Evolutionary conservation across 257 asterid species (phyloP).

Genomic region (Solanum infundibuliforme): DNA sequence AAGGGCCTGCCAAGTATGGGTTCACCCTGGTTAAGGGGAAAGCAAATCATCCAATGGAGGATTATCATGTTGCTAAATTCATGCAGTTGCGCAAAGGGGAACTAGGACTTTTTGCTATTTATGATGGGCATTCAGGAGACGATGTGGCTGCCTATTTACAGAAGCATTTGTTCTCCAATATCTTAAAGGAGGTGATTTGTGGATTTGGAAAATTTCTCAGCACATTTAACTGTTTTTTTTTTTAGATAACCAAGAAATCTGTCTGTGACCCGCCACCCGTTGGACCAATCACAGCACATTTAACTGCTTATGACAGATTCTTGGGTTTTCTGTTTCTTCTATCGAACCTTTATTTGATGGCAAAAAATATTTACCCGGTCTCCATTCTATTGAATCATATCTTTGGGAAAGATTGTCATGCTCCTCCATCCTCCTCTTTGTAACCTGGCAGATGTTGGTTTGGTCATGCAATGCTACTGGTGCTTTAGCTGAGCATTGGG

Average conservation of each 20-base stretch:
- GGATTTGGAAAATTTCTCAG: background rate
- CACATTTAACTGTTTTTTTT: background rate
- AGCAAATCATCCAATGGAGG: conserved; percentile 97
- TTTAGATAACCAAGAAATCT: too few species aligned
- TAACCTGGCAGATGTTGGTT: background rate
- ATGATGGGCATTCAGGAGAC: conserved; percentile 84
- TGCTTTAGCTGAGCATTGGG: background rate
- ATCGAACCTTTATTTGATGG: background rate
- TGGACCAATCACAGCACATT: background rate
- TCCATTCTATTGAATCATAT: background rate
- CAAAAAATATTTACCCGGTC: background rate
- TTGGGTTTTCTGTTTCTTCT: background rate
- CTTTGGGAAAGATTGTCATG: background rate
- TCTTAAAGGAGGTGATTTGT: conserved; percentile 69
- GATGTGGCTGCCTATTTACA: conserved; percentile 87
- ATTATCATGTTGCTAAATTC: conserved; percentile 84
- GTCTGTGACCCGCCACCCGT: too few species aligned
- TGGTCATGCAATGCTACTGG: background rate
- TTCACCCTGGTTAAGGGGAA: conserved; percentile 75
- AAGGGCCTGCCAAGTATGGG: conserved; percentile 57
- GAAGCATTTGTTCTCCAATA: conserved; percentile 73
- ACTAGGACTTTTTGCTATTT: conserved; percentile 83
- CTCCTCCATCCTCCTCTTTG: background rate
- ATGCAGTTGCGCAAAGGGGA: conserved; percentile 41
- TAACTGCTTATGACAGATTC: background rate